Evolutionary conservation across 495 filamentous ascomycete genomes (phyloP).

Genomic region (Antarctomyces pellizariae): DNA sequence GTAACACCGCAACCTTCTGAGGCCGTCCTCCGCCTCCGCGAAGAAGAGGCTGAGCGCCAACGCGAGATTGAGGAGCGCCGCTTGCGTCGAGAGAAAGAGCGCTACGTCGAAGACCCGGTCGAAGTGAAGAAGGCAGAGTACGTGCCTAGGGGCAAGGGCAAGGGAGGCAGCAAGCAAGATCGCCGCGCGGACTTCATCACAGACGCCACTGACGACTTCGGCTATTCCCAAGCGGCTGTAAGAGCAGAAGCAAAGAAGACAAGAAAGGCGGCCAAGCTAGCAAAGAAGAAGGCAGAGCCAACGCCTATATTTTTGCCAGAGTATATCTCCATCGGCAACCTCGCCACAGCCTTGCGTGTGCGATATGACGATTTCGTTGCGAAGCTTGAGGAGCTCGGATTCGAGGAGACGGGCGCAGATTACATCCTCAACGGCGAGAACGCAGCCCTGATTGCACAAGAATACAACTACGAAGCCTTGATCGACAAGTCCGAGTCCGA

Average conservation of each 20-base stretch:
- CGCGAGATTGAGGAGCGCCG: too few species aligned
- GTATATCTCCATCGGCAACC: slow-evolving; percentile 66
- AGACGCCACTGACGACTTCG: too few species aligned
- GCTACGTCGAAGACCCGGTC: too few species aligned
- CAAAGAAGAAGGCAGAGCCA: slow-evolving; percentile 19
- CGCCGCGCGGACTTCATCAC: too few species aligned
- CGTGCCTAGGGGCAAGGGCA: too few species aligned
- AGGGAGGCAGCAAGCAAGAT: too few species aligned
- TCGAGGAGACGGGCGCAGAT: slow-evolving; percentile 54
- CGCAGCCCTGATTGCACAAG: slow-evolving; percentile 70
- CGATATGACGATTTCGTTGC: slow-evolving; percentile 44
- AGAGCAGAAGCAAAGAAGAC: slow-evolving; percentile 9
- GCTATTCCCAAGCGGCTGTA: slow-evolving; percentile 4
- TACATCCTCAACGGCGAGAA: slow-evolving; percentile 78
- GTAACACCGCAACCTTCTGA: too few species aligned
- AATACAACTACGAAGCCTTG: slow-evolving; percentile 82
- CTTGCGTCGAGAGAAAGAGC: too few species aligned
- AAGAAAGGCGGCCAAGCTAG: slow-evolving; percentile 11
- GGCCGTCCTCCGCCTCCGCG: too few species aligned
- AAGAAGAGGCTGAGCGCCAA: too few species aligned
- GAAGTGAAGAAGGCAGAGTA: too few species aligned
- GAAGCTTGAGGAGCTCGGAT: slow-evolving; percentile 62
- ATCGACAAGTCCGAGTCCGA: slow-evolving; percentile 40
- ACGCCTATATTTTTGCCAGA: slow-evolving; percentile 64
- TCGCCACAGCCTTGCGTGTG: slow-evolving; percentile 57